A percentile compares a stretch with the other conserved stretches of the same genome.
Evolutionary conservation across 2,329 filamentous ascomycete species (phyloP).

Genomic region (Fonsecaea multimorphosa): DNA sequence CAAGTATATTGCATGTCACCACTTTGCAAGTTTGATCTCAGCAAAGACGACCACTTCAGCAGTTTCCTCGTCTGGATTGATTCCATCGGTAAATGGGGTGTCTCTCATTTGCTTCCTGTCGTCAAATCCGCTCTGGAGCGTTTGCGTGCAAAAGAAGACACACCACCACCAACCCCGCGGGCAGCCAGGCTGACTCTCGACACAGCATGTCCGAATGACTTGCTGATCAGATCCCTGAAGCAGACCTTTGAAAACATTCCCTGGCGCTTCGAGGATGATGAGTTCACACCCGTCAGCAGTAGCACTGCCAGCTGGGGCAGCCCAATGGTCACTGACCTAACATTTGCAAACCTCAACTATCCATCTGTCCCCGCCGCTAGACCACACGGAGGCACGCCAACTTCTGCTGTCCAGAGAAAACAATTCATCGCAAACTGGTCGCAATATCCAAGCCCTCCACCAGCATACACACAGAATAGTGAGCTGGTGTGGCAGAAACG

Average conservation of each 20-base stretch:
- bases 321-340: conserved; percentile 27
- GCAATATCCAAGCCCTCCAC: conserved; percentile 24
- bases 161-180: conserved; percentile 32
- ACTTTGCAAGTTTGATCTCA: conserved; percentile 39
- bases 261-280: conserved; percentile 38
- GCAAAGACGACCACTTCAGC: conserved; percentile 36
- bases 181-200: conserved; percentile 27
- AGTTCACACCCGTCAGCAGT: conserved; percentile 37
- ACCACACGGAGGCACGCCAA: conserved; percentile 15
- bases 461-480: conserved; percentile 30
- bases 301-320: conserved; percentile 39
- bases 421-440: conserved; percentile 24
- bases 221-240: conserved; percentile 34
- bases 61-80: conserved; percentile 37
- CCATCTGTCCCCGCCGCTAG: conserved; percentile 9
- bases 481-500: conserved; percentile 37
- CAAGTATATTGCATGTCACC: conserved; percentile 39
- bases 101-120: conserved; percentile 33
- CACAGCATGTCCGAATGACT: conserved; percentile 29
- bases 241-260: conserved; percentile 36
- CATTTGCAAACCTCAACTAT: conserved; percentile 22
- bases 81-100: conserved; percentile 37
- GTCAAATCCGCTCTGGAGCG: conserved; percentile 35
- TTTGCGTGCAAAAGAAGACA: conserved; percentile 25
- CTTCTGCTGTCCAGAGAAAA: conserved; percentile 23